These are phyloP conservation scores for Passalora sequoiae DNA, from an alignment of 2,329 filamentous ascomycete species.

Conservation along the genomic window DNA sequence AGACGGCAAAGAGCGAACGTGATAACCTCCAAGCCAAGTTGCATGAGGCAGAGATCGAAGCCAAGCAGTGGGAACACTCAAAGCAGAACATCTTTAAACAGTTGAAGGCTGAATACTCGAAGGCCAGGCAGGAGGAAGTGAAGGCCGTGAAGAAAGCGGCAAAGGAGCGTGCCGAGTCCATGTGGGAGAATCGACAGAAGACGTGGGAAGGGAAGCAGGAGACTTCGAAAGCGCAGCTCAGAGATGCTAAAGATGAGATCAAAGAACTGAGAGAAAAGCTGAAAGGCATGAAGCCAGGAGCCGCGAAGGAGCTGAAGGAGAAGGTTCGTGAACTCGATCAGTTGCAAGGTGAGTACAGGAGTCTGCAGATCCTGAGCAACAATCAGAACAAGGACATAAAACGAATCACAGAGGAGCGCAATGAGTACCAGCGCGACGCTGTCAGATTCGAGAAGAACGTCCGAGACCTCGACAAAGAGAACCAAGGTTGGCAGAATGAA, in stretches of 20 bases:
- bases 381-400: background rate
- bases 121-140: no score
- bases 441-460: background rate
- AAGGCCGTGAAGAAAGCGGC: background rate
- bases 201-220: slow-evolving; percentile 4
- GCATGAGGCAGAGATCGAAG: no score
- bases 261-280: slow-evolving; percentile 6
- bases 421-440: slow-evolving; percentile 5
- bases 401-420: background rate
- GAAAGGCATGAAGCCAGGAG: slow-evolving; percentile 6
- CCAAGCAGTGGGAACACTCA: no score
- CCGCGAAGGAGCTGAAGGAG: slow-evolving; percentile 1
- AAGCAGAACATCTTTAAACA: no score
- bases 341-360: background rate
- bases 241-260: background rate
- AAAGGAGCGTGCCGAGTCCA: background rate
- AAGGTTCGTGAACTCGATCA: background rate
- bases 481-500: background rate
- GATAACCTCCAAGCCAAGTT: no score
- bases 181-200: slow-evolving; percentile 2
- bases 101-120: no score
- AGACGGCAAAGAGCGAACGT: background rate
- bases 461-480: background rate
- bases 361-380: background rate
- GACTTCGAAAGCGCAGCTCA: slow-evolving; percentile 5